These are phyloP conservation scores for Colletotrichum tamarilloi DNA, from an alignment of 2,329 filamentous ascomycete genomes.

Conservation along the genomic window DNA sequence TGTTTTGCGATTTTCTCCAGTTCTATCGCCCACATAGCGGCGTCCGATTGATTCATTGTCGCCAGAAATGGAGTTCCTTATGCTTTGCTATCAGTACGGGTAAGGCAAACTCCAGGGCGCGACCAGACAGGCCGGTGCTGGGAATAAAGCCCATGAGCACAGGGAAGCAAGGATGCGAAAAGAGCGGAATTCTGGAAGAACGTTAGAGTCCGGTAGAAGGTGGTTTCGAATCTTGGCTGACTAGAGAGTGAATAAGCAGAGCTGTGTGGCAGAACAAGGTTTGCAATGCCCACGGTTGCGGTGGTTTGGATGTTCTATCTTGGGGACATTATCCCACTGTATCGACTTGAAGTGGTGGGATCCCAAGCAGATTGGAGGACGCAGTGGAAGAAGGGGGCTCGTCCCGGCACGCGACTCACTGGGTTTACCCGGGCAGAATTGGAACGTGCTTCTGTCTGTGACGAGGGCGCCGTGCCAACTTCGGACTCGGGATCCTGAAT, in stretches of 20 bases:
- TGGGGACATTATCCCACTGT: not conserved
- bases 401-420: not conserved
- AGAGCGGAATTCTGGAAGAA: constrained; percentile 23
- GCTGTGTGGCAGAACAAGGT: constrained; percentile 29
- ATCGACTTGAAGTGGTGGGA: not conserved
- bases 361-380: not conserved
- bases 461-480: constrained; percentile 23
- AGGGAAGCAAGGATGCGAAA: not conserved
- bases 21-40: not conserved
- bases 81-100: not conserved
- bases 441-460: not conserved
- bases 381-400: constrained; percentile 8
- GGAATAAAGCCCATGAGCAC: not conserved
- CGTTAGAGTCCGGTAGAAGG: constrained; percentile 22
- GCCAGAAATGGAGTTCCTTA: not conserved
- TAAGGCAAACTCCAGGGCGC: not conserved
- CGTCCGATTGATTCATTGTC: too few species aligned
- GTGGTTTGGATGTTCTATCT: constrained; percentile 17
- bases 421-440: constrained; percentile 5
- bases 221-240: constrained; percentile 35
- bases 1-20: not conserved
- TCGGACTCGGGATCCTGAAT: constrained; percentile 21
- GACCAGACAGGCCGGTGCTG: not conserved
- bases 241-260: constrained; percentile 31
- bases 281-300: not conserved